phyloP scores from a whole-genome alignment of 2,329 filamentous ascomycete species.

The Colletotrichum endophyticum region DNA sequence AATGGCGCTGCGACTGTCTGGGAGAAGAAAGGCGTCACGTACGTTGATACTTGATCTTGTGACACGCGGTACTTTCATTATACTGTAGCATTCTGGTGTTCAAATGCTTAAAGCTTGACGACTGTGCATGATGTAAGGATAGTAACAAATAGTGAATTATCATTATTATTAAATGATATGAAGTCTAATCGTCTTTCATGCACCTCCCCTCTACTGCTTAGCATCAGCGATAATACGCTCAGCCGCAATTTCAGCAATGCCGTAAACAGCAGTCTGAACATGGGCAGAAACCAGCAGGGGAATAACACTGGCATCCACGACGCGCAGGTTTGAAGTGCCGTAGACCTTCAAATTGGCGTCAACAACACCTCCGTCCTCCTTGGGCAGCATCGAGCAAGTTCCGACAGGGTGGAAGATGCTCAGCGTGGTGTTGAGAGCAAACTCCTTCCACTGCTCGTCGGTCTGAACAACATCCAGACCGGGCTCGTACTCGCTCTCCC shows the following conservation, averaged over 20 bases:
- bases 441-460: slow-evolving; percentile 24
- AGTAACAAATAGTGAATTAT: background rate
- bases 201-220: background rate
- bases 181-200: background rate
- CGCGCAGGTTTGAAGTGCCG: slow-evolving; percentile 50
- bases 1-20: too few species aligned
- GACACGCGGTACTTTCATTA: too few species aligned
- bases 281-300: slow-evolving; percentile 51
- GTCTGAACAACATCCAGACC: slow-evolving; percentile 24
- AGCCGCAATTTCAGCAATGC: slow-evolving; percentile 53
- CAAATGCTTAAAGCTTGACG: too few species aligned
- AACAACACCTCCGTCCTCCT: slow-evolving; percentile 49
- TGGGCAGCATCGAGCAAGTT: slow-evolving; percentile 52
- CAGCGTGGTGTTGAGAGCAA: slow-evolving; percentile 20
- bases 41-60: too few species aligned
- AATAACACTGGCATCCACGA: slow-evolving; percentile 55
- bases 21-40: too few species aligned
- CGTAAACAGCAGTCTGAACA: slow-evolving; percentile 58
- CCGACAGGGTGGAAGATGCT: slow-evolving; percentile 46
- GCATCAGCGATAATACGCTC: slow-evolving; percentile 25
- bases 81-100: too few species aligned
- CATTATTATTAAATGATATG: background rate
- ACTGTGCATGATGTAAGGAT: too few species aligned
- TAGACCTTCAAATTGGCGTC: slow-evolving; percentile 48
- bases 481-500: slow-evolving; percentile 38